Evolutionary conservation across 257 asterid genomes (phyloP).

Genomic region (Nicotiana noctiflora): DNA sequence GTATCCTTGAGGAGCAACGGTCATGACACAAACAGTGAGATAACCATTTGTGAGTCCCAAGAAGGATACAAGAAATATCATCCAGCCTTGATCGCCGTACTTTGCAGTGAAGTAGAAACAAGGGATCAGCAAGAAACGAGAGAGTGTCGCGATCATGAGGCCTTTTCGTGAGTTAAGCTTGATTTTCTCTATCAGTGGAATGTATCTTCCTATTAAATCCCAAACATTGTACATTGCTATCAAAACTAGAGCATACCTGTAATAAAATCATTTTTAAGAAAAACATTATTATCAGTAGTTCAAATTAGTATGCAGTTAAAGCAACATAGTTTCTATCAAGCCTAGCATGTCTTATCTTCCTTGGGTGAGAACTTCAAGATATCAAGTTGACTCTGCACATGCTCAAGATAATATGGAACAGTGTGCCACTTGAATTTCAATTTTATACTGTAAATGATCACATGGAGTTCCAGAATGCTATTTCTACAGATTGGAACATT

Average conservation of each 20-base stretch:
- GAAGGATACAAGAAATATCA: constrained; percentile 61
- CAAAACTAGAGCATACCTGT: constrained; percentile 65
- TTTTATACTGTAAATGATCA: not conserved
- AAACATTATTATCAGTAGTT: not conserved
- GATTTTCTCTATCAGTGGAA: constrained; percentile 45
- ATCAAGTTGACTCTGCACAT: not conserved
- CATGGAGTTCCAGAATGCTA: not conserved
- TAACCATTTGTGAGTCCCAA: constrained; percentile 77
- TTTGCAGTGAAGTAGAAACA: constrained; percentile 79
- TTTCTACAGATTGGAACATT: not conserved
- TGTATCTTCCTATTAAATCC: constrained; percentile 60
- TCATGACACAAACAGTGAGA: constrained; percentile 67
- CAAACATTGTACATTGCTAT: constrained; percentile 66
- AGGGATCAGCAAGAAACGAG: constrained; percentile 62
- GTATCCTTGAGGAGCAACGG: constrained; percentile 73
- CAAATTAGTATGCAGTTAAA: not conserved
- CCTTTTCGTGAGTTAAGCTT: constrained; percentile 57
- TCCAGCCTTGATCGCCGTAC: constrained; percentile 78
- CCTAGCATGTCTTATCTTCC: not conserved
- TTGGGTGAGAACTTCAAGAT: constrained; percentile 7
- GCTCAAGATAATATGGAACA: not conserved
- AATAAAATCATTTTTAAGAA: not conserved
- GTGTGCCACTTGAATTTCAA: not conserved
- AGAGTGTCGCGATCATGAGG: constrained; percentile 36
- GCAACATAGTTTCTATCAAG: not conserved